Base-by-base conservation (phyloP, 331 rosid genomes). In the Quercus lobata region DNA sequence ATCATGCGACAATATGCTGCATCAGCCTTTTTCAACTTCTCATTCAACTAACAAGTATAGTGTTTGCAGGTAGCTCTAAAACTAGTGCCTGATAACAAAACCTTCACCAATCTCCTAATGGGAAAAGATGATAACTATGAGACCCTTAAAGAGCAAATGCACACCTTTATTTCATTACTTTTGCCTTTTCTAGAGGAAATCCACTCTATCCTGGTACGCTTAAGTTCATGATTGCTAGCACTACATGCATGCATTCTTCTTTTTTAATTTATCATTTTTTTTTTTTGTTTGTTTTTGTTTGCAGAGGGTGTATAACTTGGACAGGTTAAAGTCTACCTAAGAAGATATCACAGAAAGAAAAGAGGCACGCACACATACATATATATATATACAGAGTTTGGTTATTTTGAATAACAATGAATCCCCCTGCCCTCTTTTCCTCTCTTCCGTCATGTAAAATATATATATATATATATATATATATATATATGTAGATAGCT, bases 221-320 rank as follows among this genome's bases (percentile, higher is more conserved):
- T 74, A 18, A 74, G 19, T 75, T 80, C 34, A 4, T 79, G 65
- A 55, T 79, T 66, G 53, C 63, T 46, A 71, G 44, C 57, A 56
- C 66, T 34, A 71, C 5, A 3, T 58, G 27, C 83, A 81, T 57
- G 44, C 65, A 41, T 27, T 73, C 74, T 7, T 57, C 55, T 52
- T 41, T 60, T 22, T 27, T 74, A 9, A 73, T 79, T 78, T 66
- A 24, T 56, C n/a, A 17, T 75, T 21, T 34, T 54, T 32, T 32
- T 52, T 35, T 30, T 29, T 76, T 72, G 3, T 21, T 76, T 58
- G 11, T 41, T 41, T 41, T 41, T 41, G 46, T 41, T 82, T 86
- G 85, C 93, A 93, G 99, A 89, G 76, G 76, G 58, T 84, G 74
- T 92, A 90, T 81, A 69, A 82, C 81, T 87, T 95, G 91, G 96